Percentiles rank a stretch among this genome's conserved stretches.
Conservation (phyloP, 2,329 filamentous ascomycete species). For the Pseudocercospora macadamiae region DNA sequence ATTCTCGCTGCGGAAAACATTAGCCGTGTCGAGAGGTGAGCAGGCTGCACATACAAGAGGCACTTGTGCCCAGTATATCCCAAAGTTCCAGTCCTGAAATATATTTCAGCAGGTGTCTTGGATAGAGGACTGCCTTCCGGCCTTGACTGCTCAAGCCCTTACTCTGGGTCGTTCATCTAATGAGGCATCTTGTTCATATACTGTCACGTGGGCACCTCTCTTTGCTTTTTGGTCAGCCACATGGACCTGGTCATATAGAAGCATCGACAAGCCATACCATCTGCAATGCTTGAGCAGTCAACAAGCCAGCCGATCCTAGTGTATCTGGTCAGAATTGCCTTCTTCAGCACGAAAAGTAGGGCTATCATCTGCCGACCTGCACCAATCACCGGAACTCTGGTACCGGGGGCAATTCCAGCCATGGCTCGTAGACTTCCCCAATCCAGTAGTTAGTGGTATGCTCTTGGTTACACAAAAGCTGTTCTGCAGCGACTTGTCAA, state of each 20-base stretch:
- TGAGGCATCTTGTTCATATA: constrained; percentile 23
- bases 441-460: not conserved
- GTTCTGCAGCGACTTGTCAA: not conserved
- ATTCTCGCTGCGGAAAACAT: constrained; percentile 12
- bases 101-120: too few relatives aligned
- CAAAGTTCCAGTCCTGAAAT: constrained; percentile 28
- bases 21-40: not conserved
- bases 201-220: constrained; percentile 23
- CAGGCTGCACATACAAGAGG: constrained; percentile 12
- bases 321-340: constrained; percentile 9
- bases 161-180: constrained; percentile 20
- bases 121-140: too few relatives aligned
- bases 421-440: constrained; percentile 1
- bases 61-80: constrained; percentile 26
- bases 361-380: constrained; percentile 11
- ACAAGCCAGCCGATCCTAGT: constrained; percentile 23
- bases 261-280: constrained; percentile 15
- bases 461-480: not conserved
- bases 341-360: not conserved
- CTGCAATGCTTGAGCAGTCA: constrained; percentile 25
- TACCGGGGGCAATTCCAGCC: constrained; percentile 4
- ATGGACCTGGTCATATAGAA: not conserved
- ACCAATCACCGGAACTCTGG: constrained; percentile 23
- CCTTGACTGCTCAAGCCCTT: too few relatives aligned
- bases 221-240: constrained; percentile 8